These are phyloP conservation scores for Brassica incana DNA, from an alignment of 345 rosid genomes.

Conservation along the genomic window DNA sequence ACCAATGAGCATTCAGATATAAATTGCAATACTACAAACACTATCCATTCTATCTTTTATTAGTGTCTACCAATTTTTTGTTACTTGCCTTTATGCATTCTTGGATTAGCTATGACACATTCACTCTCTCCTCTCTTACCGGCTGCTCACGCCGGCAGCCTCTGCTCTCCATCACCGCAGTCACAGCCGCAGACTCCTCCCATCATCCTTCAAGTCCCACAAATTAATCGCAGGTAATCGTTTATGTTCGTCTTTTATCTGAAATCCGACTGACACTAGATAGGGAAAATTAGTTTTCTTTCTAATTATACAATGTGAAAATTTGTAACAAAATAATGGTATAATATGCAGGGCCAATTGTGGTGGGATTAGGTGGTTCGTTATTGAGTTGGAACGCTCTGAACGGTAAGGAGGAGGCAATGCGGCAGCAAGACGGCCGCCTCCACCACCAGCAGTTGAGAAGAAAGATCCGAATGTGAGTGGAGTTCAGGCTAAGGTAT, in stretches of 20 bases:
- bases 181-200: conserved; percentile 32
- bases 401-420: conserved; percentile 41
- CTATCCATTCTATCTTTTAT: conserved; percentile 33
- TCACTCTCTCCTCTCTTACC: conserved; percentile 44
- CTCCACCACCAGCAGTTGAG: conserved; percentile 59
- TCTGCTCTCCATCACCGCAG: conserved; percentile 34
- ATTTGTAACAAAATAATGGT: background rate
- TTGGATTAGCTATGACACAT: conserved; percentile 42
- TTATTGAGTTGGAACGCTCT: conserved; percentile 47
- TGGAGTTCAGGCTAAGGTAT: conserved; percentile 72
- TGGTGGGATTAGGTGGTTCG: conserved; percentile 47
- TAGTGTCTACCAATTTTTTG: conserved; percentile 18
- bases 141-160: conserved; percentile 27
- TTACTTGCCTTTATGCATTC: conserved; percentile 14
- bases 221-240: conserved; percentile 47
- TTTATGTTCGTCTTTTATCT: background rate
- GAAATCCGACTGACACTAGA: background rate
- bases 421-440: conserved; percentile 60
- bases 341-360: conserved; percentile 1
- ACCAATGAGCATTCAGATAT: conserved; percentile 47
- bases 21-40: conserved; percentile 21
- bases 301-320: background rate
- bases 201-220: conserved; percentile 25
- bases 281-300: background rate
- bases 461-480: conserved; percentile 70